Conservation (phyloP, 345 rosid species). For the Carallia pectinifolia region DNA sequence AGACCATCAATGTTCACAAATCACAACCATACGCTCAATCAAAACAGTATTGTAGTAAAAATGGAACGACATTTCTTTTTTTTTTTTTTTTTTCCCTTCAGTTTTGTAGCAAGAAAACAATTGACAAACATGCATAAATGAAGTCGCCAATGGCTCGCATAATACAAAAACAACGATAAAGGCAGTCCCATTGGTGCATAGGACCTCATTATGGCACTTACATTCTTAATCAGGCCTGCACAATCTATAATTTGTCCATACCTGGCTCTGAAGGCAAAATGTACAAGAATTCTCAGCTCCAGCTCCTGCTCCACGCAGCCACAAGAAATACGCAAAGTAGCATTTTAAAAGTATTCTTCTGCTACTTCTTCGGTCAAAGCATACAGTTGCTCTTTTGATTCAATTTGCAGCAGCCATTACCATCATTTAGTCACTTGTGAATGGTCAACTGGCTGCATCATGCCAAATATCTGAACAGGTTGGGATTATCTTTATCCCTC, state of each 20-base stretch:
- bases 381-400: slow-evolving; percentile 4
- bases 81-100: neutral
- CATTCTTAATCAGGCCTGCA: slow-evolving; percentile 22
- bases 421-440: slow-evolving; percentile 15
- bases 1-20: neutral
- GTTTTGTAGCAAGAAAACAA: neutral
- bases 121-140: slow-evolving; percentile 7
- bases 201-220: slow-evolving; percentile 23
- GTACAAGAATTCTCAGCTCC: slow-evolving; percentile 32
- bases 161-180: neutral
- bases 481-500: slow-evolving; percentile 39
- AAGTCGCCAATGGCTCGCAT: neutral
- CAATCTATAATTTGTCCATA: slow-evolving; percentile 18
- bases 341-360: slow-evolving; percentile 22
- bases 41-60: neutral
- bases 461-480: slow-evolving; percentile 28
- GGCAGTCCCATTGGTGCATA: slow-evolving; percentile 1
- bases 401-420: slow-evolving; percentile 12
- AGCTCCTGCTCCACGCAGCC: slow-evolving; percentile 21
- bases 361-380: slow-evolving; percentile 7
- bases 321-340: slow-evolving; percentile 17
- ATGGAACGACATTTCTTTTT: slow-evolving; percentile 4
- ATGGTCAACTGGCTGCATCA: slow-evolving; percentile 23
- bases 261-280: slow-evolving; percentile 35
- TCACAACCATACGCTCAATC: neutral